phyloP scores from a whole-genome alignment of 768 basidiomycete genomes.

The Zangia roseola region DNA sequence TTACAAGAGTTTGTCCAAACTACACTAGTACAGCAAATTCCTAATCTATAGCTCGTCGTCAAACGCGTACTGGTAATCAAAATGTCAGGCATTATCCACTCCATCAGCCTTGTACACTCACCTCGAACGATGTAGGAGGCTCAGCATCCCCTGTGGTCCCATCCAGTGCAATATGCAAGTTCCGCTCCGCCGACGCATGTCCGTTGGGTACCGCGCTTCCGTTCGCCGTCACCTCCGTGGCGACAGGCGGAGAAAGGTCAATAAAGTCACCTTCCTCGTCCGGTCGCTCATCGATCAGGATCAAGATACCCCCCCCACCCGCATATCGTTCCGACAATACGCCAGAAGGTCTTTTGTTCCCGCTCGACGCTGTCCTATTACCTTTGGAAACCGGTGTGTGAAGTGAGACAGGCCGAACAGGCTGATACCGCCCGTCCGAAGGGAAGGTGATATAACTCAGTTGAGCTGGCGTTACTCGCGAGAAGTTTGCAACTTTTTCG shows the following conservation, averaged over 20 bases:
- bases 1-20: neutral
- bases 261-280: conserved; percentile 76
- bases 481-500: conserved; percentile 82
- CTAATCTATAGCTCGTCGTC: conserved; percentile 50
- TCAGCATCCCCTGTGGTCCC: conserved; percentile 71
- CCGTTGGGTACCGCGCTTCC: conserved; percentile 32
- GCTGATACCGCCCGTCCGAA: conserved; percentile 75
- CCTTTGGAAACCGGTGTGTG: conserved; percentile 32
- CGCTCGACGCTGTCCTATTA: conserved; percentile 29
- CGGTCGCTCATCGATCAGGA: conserved; percentile 73
- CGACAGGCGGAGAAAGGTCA: conserved; percentile 47
- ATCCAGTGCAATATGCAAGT: conserved; percentile 64
- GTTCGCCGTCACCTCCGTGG: conserved; percentile 16
- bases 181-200: conserved; percentile 20
- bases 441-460: conserved; percentile 84
- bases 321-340: conserved; percentile 58
- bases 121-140: conserved; percentile 82
- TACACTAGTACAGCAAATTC: neutral
- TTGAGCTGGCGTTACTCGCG: conserved; percentile 90
- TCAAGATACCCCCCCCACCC: conserved; percentile 85
- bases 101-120: conserved; percentile 35
- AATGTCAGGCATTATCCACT: conserved; percentile 18
- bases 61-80: conserved; percentile 65
- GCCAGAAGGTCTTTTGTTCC: conserved; percentile 33
- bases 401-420: conserved; percentile 77